phyloP scores from a whole-genome alignment of 768 basidiomycete genomes.

The Sistotremastrum suecicum region DNA sequence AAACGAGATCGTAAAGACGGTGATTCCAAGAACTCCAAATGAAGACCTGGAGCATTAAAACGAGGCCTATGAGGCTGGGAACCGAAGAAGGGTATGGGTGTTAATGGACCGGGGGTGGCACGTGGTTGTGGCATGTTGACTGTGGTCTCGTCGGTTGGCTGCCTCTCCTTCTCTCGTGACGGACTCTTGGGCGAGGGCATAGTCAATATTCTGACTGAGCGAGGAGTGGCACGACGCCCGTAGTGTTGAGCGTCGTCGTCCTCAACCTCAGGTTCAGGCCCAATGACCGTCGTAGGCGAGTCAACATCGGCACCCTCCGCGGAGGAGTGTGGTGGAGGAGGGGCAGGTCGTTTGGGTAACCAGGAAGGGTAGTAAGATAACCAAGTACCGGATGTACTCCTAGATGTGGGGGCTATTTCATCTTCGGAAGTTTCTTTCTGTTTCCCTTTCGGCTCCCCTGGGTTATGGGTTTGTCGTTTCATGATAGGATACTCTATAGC shows the following conservation, averaged over 20 bases:
- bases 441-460: too few species aligned
- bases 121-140: slow-evolving; percentile 11
- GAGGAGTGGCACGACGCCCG: slow-evolving; percentile 54
- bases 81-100: neutral
- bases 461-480: too few species aligned
- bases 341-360: slow-evolving; percentile 68
- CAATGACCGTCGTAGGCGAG: neutral
- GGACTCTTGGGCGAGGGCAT: slow-evolving; percentile 45
- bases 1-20: slow-evolving; percentile 40
- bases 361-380: slow-evolving; percentile 58
- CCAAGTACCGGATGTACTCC: too few species aligned
- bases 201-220: slow-evolving; percentile 52
- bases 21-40: slow-evolving; percentile 51
- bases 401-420: too few species aligned
- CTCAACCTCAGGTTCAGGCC: neutral
- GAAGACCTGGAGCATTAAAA: slow-evolving; percentile 54
- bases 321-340: slow-evolving; percentile 61
- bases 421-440: too few species aligned
- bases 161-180: neutral
- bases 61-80: slow-evolving; percentile 23
- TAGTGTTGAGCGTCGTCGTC: slow-evolving; percentile 1
- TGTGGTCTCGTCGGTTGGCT: slow-evolving; percentile 37
- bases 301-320: slow-evolving; percentile 2
- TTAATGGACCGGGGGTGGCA: slow-evolving; percentile 21
- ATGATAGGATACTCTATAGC: too few species aligned